Base-by-base conservation (phyloP, 208 protist species). In the Trypanosoma avium region DNA sequence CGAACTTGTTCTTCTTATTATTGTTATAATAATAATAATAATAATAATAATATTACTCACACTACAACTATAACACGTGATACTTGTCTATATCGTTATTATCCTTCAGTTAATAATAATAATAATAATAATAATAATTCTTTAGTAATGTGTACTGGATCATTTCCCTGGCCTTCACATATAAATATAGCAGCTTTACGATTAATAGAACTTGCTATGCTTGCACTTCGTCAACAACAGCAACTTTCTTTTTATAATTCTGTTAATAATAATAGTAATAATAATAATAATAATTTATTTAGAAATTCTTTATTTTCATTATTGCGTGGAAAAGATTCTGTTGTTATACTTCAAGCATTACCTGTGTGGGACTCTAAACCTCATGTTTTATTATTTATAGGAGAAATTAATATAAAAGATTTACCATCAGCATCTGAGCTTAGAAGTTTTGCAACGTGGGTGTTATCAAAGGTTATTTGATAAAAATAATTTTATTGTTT, bases 361-460 rank as follows among this genome's bases (percentile, higher is more conserved):
- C 50, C 63, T 47, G 54, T 79, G 5, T 68, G 57, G 26, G 24
- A 29, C 2, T 67, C 56, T 33, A 63, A 43, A 38, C 30, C 60
- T 19, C 59, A 50, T 15, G 27, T 63, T 48, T 32, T 63, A 15
- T 60, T 45, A 12, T 50, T 70, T 55, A 17, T 74, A 35, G 64
- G 29, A 13, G 27, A 50, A 13, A 55, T 79, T 38, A 24, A 67
- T n/a, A 46, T 57, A n/a, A 59, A 71, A 29, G 54, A 26, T 29
- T 13, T 61, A 22, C 30, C 64, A 22, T 13, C 64, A 43, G 55
- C 43, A 1, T 8, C 38, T 5, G 68, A 59, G 58, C 67, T 77
- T 35, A 62, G 50, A 29, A 62, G 70, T 9, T 77, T 89, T 32
- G 61, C 75, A 32, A 58, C 54, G 36, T 86, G 83, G 83, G 15